phyloP scores from a whole-genome alignment of 1,284 basidiomycete species.

The Malassezia caprae region DNA sequence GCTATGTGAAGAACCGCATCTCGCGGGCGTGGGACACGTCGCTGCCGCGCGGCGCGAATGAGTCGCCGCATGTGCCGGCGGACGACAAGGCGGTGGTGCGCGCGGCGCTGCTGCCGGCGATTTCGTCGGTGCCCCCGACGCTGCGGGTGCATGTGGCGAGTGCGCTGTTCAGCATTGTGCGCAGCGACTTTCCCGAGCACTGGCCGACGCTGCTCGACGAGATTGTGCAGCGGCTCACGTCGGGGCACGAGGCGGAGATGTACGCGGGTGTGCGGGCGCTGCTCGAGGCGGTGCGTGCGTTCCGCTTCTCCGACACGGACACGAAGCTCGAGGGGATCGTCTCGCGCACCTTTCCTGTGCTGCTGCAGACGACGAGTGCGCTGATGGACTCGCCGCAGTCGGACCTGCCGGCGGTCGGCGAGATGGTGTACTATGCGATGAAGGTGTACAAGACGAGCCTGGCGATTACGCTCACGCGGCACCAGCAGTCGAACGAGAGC shows the following conservation, averaged over 20 bases:
- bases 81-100: constrained; percentile 31
- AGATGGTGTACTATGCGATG: constrained; percentile 40
- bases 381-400: constrained; percentile 33
- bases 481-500: constrained; percentile 40
- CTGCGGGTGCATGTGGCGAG: constrained; percentile 35
- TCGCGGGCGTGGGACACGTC: constrained; percentile 32
- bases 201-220: constrained; percentile 43
- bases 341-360: constrained; percentile 32
- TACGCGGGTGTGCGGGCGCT: constrained; percentile 40
- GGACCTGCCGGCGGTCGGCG: constrained; percentile 31
- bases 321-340: constrained; percentile 37
- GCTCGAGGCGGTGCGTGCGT: constrained; percentile 39
- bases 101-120: constrained; percentile 26
- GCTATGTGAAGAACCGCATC: constrained; percentile 45
- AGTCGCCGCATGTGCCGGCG: constrained; percentile 21
- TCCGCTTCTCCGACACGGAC: constrained; percentile 35
- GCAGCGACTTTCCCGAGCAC: constrained; percentile 34
- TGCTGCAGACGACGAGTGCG: constrained; percentile 28
- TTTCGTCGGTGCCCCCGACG: constrained; percentile 26
- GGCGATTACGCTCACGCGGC: constrained; percentile 30
- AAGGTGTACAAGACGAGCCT: constrained; percentile 46
- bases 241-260: constrained; percentile 24
- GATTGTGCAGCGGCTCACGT: constrained; percentile 31
- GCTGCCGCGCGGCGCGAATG: constrained; percentile 13
- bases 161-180: constrained; percentile 30